phyloP scores from a whole-genome alignment of 169 alveolate genomes.

The Babesia ovata region DNA sequence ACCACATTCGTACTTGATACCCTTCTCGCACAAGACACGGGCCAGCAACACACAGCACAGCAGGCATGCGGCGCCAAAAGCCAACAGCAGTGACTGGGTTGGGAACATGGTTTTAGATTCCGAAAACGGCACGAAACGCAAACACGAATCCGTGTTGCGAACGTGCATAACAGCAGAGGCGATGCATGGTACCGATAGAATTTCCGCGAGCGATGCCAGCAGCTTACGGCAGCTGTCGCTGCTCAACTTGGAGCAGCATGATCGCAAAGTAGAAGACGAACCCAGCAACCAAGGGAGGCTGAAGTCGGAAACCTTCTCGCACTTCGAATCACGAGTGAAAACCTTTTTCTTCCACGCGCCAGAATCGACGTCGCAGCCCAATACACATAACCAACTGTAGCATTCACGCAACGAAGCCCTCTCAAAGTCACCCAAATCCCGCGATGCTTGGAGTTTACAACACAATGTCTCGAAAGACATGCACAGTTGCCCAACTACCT shows the following conservation, averaged over 20 bases:
- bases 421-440: not conserved
- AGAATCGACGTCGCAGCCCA: constrained; percentile 56
- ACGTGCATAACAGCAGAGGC: constrained; percentile 5
- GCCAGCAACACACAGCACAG: constrained; percentile 35
- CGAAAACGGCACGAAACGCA: not conserved
- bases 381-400: constrained; percentile 65
- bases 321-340: constrained; percentile 15
- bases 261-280: constrained; percentile 41
- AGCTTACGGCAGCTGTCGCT: constrained; percentile 42
- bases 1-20: not conserved
- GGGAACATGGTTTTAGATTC: not conserved
- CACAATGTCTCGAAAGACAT: constrained; percentile 38
- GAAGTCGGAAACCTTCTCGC: constrained; percentile 42
- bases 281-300: constrained; percentile 62
- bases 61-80: constrained; percentile 30
- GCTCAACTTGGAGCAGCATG: constrained; percentile 24
- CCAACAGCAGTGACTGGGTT: constrained; percentile 17
- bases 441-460: not conserved
- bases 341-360: constrained; percentile 37
- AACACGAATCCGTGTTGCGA: constrained; percentile 16
- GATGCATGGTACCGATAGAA: constrained; percentile 32
- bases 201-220: constrained; percentile 26
- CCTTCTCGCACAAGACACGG: constrained; percentile 46
- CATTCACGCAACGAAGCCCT: constrained; percentile 26
- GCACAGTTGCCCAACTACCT: constrained; percentile 48